A percentile compares a stretch with the other conserved stretches of the same genome.
phyloP scores from a whole-genome alignment of 768 basidiomycete genomes.

The Cystofilobasidium macerans region DNA sequence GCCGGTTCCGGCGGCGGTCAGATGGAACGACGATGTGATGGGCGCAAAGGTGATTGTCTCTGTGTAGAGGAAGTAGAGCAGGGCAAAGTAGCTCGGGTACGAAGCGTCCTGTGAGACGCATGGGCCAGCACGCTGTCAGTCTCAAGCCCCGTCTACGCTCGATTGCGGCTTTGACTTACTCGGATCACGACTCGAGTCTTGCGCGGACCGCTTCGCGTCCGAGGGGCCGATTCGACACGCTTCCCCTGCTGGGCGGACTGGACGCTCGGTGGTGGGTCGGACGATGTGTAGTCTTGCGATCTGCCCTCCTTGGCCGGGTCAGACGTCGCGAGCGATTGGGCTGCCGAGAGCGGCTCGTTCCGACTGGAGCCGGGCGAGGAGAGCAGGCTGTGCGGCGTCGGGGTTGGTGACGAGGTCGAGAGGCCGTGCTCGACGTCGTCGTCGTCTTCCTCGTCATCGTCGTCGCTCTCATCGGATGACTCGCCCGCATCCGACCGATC shows the following conservation, averaged over 20 bases:
- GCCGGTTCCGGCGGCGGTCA: neutral
- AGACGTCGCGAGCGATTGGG: no score
- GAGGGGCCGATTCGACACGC: no score
- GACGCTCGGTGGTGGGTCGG: no score
- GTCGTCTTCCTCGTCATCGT: slow-evolving; percentile 7
- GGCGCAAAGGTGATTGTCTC: slow-evolving; percentile 53
- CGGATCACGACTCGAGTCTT: slow-evolving; percentile 49
- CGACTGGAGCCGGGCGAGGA: neutral
- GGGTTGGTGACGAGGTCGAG: neutral
- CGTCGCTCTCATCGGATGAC: slow-evolving; percentile 2
- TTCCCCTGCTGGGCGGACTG: no score
- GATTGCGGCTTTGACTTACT: slow-evolving; percentile 30
- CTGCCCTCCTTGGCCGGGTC: no score
- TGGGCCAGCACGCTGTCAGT: no score
- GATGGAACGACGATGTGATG: slow-evolving; percentile 48
- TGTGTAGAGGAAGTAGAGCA: slow-evolving; percentile 77
- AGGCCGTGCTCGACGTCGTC: slow-evolving; percentile 3
- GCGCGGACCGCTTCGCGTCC: slow-evolving; percentile 1
- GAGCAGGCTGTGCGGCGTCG: neutral
- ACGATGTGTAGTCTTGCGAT: no score
- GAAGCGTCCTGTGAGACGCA: slow-evolving; percentile 38
- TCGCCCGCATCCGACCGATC: slow-evolving; percentile 3
- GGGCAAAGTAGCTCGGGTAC: slow-evolving; percentile 53
- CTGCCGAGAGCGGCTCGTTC: neutral
- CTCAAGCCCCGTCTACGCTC: no score